Evolutionary conservation across 2,329 filamentous ascomycete genomes (phyloP), one percentile per base, ranked within the genome.

Genomic region (Alternaria metachromatica): DNA sequence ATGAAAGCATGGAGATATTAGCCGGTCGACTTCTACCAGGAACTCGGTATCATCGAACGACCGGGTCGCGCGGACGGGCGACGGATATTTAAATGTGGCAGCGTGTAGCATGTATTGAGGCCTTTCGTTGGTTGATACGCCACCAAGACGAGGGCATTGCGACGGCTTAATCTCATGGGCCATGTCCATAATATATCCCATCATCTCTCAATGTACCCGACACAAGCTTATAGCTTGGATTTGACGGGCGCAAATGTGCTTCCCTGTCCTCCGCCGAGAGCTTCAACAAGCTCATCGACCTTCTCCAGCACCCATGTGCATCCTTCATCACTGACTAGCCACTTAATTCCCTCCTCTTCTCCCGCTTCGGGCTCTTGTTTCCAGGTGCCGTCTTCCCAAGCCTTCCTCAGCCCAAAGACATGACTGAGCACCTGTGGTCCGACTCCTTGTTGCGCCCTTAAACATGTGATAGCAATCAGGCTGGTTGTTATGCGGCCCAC

Each of bases 341-440:
- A 91, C 70, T 82, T 80, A 2, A 84, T 86, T 1, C 84, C 87
- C 69, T 90, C 87, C 61, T 86, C 80, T 25, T 85, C 81, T 8
- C 75, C 78, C 30, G 82, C 81, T 53, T 83, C 82, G 0, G 72
- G 70, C 59, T 86, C 85, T 55, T 80, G 77, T 41, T 80, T 85
- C 78, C 79, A 85, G 20, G 82, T 83, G 1, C 90, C 91, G 77
- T 93, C 89, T 67, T 91, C 88, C 55, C 91, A 84, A 1, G 88
- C 91, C 82, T 96, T 96, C 62, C 91, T 81, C 80, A 96, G 76
- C 0, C 93, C 93, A 81, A 94, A 95, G 0, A 96, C 85, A 80
- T 96, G 93, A 69, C 90, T 93, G 18, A 91, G 81, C 12, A 96
- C 92, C 83, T 96, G 93, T 1, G 92, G 93, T 0, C 89, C 93